Conservation (phyloP, 1,284 basidiomycete species). For the Apiotrichum brassicae region DNA sequence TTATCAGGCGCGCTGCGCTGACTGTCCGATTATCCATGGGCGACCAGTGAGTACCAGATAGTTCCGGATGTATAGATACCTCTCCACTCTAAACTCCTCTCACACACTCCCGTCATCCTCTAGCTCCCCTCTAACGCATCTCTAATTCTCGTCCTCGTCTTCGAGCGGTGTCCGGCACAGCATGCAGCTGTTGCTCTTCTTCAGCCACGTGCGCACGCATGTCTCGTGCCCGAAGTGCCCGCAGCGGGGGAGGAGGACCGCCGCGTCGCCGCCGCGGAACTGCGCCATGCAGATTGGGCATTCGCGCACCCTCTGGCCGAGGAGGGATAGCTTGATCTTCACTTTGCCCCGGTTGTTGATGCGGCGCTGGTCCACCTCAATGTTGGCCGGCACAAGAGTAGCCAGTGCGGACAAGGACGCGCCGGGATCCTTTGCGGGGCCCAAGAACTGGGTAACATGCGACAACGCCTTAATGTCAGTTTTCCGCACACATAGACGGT, state of each 20-base stretch:
- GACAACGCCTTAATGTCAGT: slow-evolving; percentile 52
- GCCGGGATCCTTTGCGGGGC: slow-evolving; percentile 49
- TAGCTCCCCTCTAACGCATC: not conserved
- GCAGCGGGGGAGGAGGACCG: slow-evolving; percentile 60
- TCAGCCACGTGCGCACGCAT: slow-evolving; percentile 44
- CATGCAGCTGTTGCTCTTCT: slow-evolving; percentile 40
- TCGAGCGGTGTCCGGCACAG: slow-evolving; percentile 37
- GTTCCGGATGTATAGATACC: no score
- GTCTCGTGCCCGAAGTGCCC: slow-evolving; percentile 53
- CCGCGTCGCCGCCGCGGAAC: slow-evolving; percentile 60
- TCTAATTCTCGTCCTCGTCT: not conserved
- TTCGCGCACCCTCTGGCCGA: slow-evolving; percentile 66
- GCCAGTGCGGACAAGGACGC: slow-evolving; percentile 37
- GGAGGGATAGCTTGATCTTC: slow-evolving; percentile 66
- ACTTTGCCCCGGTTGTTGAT: slow-evolving; percentile 63
- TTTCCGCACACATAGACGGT: not conserved
- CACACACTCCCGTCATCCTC: no score
- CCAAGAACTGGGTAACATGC: slow-evolving; percentile 59
- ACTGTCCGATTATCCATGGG: no score
- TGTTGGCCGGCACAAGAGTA: slow-evolving; percentile 54
- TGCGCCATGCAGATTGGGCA: slow-evolving; percentile 73
- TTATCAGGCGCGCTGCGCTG: no score
- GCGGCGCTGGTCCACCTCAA: slow-evolving; percentile 62
- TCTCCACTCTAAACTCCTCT: no score
- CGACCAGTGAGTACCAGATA: no score